phyloP scores from a whole-genome alignment of 257 asterid genomes.

The Solanum gandarillasii region DNA sequence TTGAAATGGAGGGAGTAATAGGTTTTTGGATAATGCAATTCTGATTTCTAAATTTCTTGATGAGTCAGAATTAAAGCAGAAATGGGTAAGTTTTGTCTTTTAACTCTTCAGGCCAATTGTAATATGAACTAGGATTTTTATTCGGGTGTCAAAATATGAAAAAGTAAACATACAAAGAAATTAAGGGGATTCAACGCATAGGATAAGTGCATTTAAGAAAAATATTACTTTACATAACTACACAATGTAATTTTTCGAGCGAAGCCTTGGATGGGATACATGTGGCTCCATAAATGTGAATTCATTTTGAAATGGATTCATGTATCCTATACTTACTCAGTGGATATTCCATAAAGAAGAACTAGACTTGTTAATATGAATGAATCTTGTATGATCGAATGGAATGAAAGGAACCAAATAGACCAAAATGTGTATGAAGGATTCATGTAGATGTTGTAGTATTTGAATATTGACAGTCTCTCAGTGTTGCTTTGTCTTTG shows the following conservation, averaged over 20 bases:
- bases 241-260: background rate
- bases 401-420: background rate
- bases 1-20: background rate
- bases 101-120: background rate
- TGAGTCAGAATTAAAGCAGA: background rate
- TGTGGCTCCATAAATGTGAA: background rate
- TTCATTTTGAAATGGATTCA: background rate
- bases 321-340: background rate
- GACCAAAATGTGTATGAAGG: background rate
- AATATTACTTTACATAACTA: background rate
- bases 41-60: background rate
- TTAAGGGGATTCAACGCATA: background rate
- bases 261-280: background rate
- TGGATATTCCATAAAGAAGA: background rate
- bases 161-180: background rate
- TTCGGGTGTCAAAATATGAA: background rate
- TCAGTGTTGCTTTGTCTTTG: background rate
- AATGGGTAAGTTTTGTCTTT: background rate
- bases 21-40: background rate
- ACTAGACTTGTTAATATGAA: background rate
- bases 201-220: background rate
- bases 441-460: background rate
- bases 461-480: background rate
- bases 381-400: background rate
- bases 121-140: background rate